These are phyloP conservation scores for Platismatia glauca DNA, from an alignment of 495 filamentous ascomycete species.

Conservation along the genomic window DNA sequence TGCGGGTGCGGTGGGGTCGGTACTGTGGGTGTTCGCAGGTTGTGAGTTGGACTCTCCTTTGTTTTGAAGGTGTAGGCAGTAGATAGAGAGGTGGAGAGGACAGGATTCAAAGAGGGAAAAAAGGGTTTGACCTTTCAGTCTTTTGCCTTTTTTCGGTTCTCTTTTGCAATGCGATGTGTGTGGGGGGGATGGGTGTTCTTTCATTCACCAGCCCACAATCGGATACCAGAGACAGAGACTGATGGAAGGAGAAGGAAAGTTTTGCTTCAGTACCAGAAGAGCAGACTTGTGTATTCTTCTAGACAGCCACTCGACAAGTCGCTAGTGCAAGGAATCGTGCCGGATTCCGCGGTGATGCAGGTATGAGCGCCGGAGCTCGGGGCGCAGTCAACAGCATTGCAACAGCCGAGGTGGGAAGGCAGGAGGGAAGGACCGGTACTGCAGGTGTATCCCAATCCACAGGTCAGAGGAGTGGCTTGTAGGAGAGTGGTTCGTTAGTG, in stretches of 20 bases:
- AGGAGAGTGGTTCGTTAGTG: constrained; percentile 7
- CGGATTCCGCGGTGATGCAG: constrained; percentile 12
- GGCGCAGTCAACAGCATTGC: constrained; percentile 11
- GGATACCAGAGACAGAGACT: constrained; percentile 3
- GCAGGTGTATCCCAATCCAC: constrained; percentile 9
- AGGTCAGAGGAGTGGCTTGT: constrained; percentile 9
- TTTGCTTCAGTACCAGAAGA: constrained; percentile 9
- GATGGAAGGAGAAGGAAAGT: constrained; percentile 4
- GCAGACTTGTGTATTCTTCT: constrained; percentile 11
- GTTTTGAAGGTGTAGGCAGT: constrained; percentile 4
- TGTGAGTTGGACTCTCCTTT: constrained; percentile 7
- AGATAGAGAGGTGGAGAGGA: constrained; percentile 3
- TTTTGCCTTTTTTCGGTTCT: not conserved
- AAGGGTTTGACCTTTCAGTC: not conserved
- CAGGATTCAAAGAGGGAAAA: not conserved
- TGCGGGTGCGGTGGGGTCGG: constrained; percentile 10
- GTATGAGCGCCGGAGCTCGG: constrained; percentile 10
- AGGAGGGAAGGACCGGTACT: constrained; percentile 7
- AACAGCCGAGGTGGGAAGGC: constrained; percentile 12
- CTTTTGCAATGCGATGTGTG: constrained; percentile 7
- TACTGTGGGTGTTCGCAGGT: constrained; percentile 11
- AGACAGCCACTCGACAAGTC: constrained; percentile 4
- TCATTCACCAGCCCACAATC: constrained; percentile 5
- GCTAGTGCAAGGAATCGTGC: constrained; percentile 10
- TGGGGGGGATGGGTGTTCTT: not conserved